phyloP scores from a whole-genome alignment of 2,329 filamentous ascomycete species.

The Apiospora kogelbergensis region DNA sequence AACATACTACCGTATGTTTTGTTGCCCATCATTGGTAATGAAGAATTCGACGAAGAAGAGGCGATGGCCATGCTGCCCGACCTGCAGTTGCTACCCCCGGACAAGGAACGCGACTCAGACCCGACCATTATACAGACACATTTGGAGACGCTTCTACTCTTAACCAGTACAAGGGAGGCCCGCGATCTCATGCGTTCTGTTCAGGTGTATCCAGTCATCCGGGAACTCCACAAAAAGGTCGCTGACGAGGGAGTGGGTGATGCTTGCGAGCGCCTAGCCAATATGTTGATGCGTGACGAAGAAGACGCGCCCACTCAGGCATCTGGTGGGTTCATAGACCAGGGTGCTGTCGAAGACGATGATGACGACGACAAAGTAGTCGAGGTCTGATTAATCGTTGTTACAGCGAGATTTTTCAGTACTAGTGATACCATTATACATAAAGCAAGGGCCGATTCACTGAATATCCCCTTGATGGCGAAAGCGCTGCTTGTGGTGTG shows the following conservation, averaged over 20 bases:
- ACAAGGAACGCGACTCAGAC: conserved; percentile 84
- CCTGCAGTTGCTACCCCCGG: conserved; percentile 82
- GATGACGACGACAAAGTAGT: conserved; percentile 56
- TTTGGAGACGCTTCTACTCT: conserved; percentile 80
- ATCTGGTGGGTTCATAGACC: conserved; percentile 39
- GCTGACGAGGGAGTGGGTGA: conserved; percentile 80
- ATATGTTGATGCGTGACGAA: conserved; percentile 84
- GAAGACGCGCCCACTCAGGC: conserved; percentile 44
- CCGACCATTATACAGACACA: conserved; percentile 78
- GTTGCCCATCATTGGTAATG: conserved; percentile 81
- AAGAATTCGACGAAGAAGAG: conserved; percentile 88
- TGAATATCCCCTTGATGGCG: not conserved
- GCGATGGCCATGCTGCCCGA: conserved; percentile 84
- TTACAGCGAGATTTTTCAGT: not conserved
- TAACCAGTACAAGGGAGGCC: conserved; percentile 76
- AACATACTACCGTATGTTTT: conserved; percentile 87
- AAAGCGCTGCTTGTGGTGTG: no score
- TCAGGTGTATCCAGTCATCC: conserved; percentile 84
- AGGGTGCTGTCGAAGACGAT: conserved; percentile 39
- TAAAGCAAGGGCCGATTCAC: not conserved
- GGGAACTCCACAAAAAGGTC: conserved; percentile 79
- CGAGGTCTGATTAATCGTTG: conserved; percentile 38
- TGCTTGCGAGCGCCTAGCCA: conserved; percentile 84
- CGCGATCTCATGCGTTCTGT: conserved; percentile 72
- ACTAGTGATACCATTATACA: conserved; percentile 6